phyloP scores from a whole-genome alignment of 768 basidiomycete species.

The Boletus rubescentipes region DNA sequence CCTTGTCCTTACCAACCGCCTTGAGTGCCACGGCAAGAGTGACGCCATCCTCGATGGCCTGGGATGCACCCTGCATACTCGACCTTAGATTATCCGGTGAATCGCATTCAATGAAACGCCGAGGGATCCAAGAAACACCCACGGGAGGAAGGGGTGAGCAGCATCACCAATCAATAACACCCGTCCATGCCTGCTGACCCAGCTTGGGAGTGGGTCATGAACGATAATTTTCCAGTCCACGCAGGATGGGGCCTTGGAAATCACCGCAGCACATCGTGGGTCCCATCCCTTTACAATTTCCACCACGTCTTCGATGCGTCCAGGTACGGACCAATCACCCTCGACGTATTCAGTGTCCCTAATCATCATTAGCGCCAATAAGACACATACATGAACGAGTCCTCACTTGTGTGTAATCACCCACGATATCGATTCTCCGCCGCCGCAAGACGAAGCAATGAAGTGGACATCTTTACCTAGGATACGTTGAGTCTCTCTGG shows the following conservation, averaged over 20 bases:
- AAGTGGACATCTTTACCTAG: constrained; percentile 23
- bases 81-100: background rate
- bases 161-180: constrained; percentile 30
- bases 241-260: constrained; percentile 26
- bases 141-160: constrained; percentile 34
- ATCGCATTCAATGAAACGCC: background rate
- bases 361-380: background rate
- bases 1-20: constrained; percentile 1
- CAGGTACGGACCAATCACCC: constrained; percentile 21
- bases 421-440: constrained; percentile 19
- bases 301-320: constrained; percentile 23
- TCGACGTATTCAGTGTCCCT: constrained; percentile 23
- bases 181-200: constrained; percentile 32
- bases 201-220: constrained; percentile 37
- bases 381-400: background rate
- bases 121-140: background rate
- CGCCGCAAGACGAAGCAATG: constrained; percentile 12
- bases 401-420: constrained; percentile 23
- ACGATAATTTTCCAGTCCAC: constrained; percentile 42
- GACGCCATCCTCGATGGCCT: constrained; percentile 42
- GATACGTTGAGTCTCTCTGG: background rate
- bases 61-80: constrained; percentile 37
- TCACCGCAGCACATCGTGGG: constrained; percentile 24
- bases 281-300: constrained; percentile 25
- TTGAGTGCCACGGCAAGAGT: constrained; percentile 33